Conservation (phyloP, 768 basidiomycete species). For the Hygrophorus pudorinus region DNA sequence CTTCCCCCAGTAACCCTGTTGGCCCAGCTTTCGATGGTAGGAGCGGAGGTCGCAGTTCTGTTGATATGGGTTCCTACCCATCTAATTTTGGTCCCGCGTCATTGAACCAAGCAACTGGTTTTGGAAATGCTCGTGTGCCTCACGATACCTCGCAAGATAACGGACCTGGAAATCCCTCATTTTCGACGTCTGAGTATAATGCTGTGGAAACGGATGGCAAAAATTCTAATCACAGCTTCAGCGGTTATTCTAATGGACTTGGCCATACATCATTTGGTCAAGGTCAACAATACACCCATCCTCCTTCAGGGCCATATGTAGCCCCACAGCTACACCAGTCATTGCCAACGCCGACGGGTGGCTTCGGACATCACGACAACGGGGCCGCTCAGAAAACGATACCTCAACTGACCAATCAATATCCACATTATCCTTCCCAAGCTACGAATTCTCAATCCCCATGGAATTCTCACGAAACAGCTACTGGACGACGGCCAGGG, state of each 20-base stretch:
- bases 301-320: neutral
- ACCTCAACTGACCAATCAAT: conserved; percentile 9
- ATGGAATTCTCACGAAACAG: conserved; percentile 25
- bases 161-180: neutral
- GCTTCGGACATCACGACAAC: conserved; percentile 4
- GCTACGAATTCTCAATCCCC: conserved; percentile 19
- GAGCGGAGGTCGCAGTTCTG: neutral
- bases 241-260: neutral
- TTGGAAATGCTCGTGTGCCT: neutral
- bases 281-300: neutral
- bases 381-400: conserved; percentile 2
- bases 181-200: conserved; percentile 4
- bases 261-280: neutral
- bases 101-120: neutral
- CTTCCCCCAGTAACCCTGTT: conserved; percentile 14
- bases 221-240: neutral
- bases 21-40: conserved; percentile 11
- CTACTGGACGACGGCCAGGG: conserved; percentile 22
- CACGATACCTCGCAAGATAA: conserved; percentile 5
- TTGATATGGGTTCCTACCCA: conserved; percentile 7
- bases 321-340: neutral
- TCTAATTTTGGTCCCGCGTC: conserved; percentile 10
- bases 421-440: conserved; percentile 8
- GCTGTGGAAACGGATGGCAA: neutral
- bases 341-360: neutral